phyloP scores from a whole-genome alignment of 2,329 filamentous ascomycete species.

The Calycina marina region DNA sequence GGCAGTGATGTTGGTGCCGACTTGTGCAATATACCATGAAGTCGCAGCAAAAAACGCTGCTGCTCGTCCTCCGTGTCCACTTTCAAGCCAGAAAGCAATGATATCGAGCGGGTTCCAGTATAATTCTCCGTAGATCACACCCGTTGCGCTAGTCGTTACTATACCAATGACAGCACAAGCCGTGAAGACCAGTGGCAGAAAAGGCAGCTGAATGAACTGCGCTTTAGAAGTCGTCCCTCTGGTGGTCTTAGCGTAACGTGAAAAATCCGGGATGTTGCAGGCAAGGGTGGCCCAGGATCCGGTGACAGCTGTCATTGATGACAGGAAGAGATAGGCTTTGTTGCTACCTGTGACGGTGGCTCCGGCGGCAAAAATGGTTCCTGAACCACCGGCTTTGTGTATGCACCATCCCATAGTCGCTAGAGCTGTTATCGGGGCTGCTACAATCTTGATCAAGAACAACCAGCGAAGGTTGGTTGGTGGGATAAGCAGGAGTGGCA shows the following conservation, averaged over 20 bases:
- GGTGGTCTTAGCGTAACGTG: conserved; percentile 18
- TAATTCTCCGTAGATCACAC: conserved; percentile 34
- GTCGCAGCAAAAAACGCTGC: conserved; percentile 35
- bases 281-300: conserved; percentile 22
- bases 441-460: conserved; percentile 34
- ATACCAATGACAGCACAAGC: conserved; percentile 31
- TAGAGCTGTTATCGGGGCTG: conserved; percentile 43
- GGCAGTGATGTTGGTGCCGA: conserved; percentile 41
- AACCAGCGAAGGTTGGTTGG: conserved; percentile 32
- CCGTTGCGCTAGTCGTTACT: conserved; percentile 38
- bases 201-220: conserved; percentile 26
- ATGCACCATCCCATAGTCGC: conserved; percentile 50
- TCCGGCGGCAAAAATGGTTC: conserved; percentile 14
- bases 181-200: conserved; percentile 20
- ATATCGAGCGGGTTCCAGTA: conserved; percentile 36
- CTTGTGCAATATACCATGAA: conserved; percentile 37
- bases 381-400: conserved; percentile 34
- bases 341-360: conserved; percentile 15
- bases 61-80: conserved; percentile 28
- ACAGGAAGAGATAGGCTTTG: conserved; percentile 18
- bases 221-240: conserved; percentile 9
- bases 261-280: conserved; percentile 24
- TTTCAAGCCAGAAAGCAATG: conserved; percentile 27
- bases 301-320: conserved; percentile 20
- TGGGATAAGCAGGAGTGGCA: conserved; percentile 35